Evolutionary conservation across 805 yeast species (phyloP).

Genomic region (Candida patagonica): DNA sequence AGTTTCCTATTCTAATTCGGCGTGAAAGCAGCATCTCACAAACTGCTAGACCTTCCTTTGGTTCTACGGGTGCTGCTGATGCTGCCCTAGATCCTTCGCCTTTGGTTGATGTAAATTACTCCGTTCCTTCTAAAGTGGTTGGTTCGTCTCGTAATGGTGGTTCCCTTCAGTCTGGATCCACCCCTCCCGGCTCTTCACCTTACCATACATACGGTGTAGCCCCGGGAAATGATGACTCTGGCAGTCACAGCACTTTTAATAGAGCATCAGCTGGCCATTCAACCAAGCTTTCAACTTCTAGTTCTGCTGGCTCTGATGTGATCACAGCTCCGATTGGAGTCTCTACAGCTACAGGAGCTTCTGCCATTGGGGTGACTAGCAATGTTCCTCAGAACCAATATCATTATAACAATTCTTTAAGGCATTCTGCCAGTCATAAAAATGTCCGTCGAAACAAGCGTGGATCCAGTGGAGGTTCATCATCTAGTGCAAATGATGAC

Average conservation of each 20-base stretch:
- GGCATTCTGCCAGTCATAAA: slow-evolving; percentile 2
- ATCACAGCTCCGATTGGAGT: background rate
- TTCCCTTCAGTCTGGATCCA: no score
- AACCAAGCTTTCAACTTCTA: background rate
- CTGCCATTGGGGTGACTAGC: background rate
- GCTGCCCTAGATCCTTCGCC: slow-evolving; percentile 10
- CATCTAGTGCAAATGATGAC: background rate
- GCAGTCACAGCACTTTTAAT: background rate
- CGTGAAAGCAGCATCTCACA: slow-evolving; percentile 18
- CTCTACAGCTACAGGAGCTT: background rate
- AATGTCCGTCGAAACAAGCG: slow-evolving; percentile 2
- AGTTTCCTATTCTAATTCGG: slow-evolving; percentile 27
- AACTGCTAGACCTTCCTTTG: slow-evolving; percentile 1
- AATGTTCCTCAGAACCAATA: no score
- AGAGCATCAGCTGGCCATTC: background rate
- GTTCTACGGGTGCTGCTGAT: background rate
- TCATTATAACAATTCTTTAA: no score
- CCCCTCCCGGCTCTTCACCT: no score
- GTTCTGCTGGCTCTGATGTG: background rate
- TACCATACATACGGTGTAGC: no score
- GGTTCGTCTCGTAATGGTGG: background rate
- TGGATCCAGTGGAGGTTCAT: background rate
- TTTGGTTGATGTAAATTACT: background rate
- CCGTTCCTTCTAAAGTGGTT: background rate
- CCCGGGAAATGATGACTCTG: slow-evolving; percentile 1